Evolutionary conservation across 139 green algal species (phyloP), one percentile per base, ranked within the genome.

Genomic region (Choricystis sp.): DNA sequence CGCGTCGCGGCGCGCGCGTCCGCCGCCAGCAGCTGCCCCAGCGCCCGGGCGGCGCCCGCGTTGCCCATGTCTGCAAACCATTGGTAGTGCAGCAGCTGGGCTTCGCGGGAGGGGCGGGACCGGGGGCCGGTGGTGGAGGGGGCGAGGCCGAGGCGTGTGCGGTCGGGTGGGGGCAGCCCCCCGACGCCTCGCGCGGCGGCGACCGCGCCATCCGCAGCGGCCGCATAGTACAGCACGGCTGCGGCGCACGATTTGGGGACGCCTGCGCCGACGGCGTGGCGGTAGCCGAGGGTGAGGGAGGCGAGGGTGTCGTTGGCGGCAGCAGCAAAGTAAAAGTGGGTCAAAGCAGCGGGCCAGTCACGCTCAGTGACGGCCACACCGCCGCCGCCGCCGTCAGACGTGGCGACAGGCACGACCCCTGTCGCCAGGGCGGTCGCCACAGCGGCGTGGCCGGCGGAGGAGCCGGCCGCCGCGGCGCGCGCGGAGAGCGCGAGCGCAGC

Each of bases 11-110:
- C 9, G 40, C 40, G 9, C 9, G 40, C 40, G 9, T 9, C 40
- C 40, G 40, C 40, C 40, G 80, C 85, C 25, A 94, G 80, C 30
- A 95, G 69, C 60, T 86, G 77, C 1, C 77, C 82, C 49, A 94
- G 77, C 49, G 82, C 79, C 2, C 81, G 79, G 69, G 91, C 83
- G 19, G 89, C 89, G 19, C 90, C 86, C 40, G 77, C 72, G 66
- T 94, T 89, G 29, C 90, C 90, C 67, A 87, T 72, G 70, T 95
- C 89, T 2, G 90, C 90, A 61, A 76, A 85, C 80, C 90, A 89
- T 75, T 93, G 73, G 64, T 89, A 86, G 68, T 82, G 83, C 69
- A 85, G 69, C 52, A 85, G 26, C 60, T 70, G 56, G 5, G 23
- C 27, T 30, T 49, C 1, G n/a, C 23, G 25, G 48, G 4, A 31